Base-by-base conservation (phyloP, 768 basidiomycete species). In the Daedaleopsis nitida region DNA sequence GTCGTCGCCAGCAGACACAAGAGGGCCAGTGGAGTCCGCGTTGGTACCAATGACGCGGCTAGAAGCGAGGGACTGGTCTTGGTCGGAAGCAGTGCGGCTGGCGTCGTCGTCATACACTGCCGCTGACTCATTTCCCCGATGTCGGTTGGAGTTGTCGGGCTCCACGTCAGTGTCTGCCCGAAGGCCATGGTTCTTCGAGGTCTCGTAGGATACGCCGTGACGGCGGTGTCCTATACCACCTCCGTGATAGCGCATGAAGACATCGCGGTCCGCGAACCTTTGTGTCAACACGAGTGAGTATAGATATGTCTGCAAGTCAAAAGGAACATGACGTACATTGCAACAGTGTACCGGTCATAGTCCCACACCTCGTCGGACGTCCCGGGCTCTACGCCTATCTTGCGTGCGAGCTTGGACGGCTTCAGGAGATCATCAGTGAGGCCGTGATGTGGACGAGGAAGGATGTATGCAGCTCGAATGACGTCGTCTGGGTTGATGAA, bases 401-500 rank as follows among this genome's bases (percentile, higher is more conserved):
- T 17, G 1, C 60, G 52, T 16, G 58, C 69, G n/a, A 66, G 48
- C 1, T 55, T 49, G 0, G 62, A 68, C 1, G 56, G 53, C 12
- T 32, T 50, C 0, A 70, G 64, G 1, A 62, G 49, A 0, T 64
- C 62, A 1, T n/a, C 39, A 8, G 69, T 69, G 0, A 44, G 59
- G 0, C 72, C 74, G 52, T 70, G 58, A 5, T 35, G 27, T 51
- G 80, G 83, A 0, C 67, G 77, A 0, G 81, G 82, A 10, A 83
- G 74, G 1, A 84, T 60, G 60, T 84, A 81, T 1, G 64, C 69
- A 0, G 68, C 76, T 0, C 76, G 68, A 32, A 84, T 65, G 4
- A 85, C 73, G 0, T 68, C 62, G 0, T 59, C 57, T 0, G 83
- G 83, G 62, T 84, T 73, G 0, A 84, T 24, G 49, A 85, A 84